phyloP scores from a whole-genome alignment of 2,329 filamentous ascomycete species.

The Cercospora zeina region DNA sequence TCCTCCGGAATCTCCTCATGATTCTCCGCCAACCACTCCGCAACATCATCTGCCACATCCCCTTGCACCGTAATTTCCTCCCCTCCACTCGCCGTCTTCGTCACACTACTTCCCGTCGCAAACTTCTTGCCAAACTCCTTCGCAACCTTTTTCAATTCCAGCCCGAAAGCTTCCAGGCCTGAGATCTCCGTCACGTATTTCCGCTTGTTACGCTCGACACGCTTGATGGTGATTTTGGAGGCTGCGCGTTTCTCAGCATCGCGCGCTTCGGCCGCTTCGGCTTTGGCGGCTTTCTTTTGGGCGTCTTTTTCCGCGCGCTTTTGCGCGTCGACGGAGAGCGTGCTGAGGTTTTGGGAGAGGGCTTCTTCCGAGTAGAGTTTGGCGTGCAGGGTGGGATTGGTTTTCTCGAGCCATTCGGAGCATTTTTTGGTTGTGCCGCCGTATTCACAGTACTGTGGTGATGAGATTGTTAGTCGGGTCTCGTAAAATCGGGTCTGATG shows the following conservation, averaged over 20 bases:
- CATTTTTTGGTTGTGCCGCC: constrained; percentile 96
- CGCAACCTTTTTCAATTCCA: constrained; percentile 86
- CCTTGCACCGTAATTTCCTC: constrained; percentile 99
- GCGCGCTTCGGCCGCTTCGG: constrained; percentile 80
- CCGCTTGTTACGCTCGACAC: constrained; percentile 96
- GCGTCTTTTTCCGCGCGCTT: constrained; percentile 95
- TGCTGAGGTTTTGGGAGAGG: constrained; percentile 77
- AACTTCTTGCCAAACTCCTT: constrained; percentile 95
- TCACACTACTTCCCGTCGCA: constrained; percentile 88
- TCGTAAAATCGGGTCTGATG: not conserved
- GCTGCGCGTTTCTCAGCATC: constrained; percentile 79
- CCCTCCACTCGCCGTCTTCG: constrained; percentile 71
- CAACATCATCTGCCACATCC: constrained; percentile 90
- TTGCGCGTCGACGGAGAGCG: constrained; percentile 85
- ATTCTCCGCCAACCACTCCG: constrained; percentile 85
- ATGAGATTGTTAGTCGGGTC: constrained; percentile 22
- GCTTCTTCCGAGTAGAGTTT: constrained; percentile 76
- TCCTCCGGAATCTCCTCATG: constrained; percentile 90
- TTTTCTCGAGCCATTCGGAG: constrained; percentile 86
- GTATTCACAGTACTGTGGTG: constrained; percentile 88
- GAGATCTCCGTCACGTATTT: constrained; percentile 94
- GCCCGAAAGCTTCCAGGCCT: constrained; percentile 83
- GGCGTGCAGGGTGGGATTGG: constrained; percentile 71
- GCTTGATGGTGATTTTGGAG: constrained; percentile 86
- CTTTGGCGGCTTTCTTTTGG: constrained; percentile 94